Conservation (phyloP, 208 protist genomes). For the Trypanosomatidae sp. region DNA sequence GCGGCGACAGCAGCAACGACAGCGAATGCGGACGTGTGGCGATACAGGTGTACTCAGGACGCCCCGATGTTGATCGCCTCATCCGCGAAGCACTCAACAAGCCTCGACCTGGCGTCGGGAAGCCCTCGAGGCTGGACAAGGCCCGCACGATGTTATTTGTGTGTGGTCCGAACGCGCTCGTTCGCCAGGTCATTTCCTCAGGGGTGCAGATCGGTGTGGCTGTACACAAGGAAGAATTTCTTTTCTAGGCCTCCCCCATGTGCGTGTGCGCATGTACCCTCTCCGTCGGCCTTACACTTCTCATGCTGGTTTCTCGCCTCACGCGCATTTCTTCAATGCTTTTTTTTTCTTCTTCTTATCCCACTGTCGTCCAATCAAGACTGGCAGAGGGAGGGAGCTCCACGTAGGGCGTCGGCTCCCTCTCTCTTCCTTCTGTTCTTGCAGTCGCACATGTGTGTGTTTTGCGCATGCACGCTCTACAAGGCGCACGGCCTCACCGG, state of each 20-base stretch:
- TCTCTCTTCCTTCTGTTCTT: not conserved
- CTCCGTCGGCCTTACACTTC: not conserved
- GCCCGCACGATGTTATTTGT: slow-evolving; percentile 8
- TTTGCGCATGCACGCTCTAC: not conserved
- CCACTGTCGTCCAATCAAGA: not conserved
- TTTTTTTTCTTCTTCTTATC: not conserved
- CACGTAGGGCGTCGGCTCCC: not conserved
- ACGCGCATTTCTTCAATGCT: not conserved
- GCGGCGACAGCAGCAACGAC: not conserved
- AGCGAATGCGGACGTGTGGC: not conserved
- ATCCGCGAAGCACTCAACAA: not conserved
- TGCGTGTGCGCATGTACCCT: not conserved
- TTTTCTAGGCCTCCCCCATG: not conserved
- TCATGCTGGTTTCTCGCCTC: not conserved
- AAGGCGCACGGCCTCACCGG: not conserved
- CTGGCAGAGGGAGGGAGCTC: not conserved
- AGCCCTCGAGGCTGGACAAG: not conserved
- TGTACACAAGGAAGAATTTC: slow-evolving; percentile 5
- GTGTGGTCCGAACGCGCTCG: slow-evolving; percentile 3
- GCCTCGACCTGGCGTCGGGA: not conserved
- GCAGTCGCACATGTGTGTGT: not conserved
- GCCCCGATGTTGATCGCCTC: slow-evolving; percentile 3
- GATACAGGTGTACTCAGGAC: not conserved
- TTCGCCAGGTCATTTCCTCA: not conserved
- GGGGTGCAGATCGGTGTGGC: slow-evolving; percentile 2